A percentile compares a stretch with the other conserved stretches of the same genome.
Evolutionary conservation across 352 stramenopile species (phyloP).

Genomic region (Globisporangium cederbergense): DNA sequence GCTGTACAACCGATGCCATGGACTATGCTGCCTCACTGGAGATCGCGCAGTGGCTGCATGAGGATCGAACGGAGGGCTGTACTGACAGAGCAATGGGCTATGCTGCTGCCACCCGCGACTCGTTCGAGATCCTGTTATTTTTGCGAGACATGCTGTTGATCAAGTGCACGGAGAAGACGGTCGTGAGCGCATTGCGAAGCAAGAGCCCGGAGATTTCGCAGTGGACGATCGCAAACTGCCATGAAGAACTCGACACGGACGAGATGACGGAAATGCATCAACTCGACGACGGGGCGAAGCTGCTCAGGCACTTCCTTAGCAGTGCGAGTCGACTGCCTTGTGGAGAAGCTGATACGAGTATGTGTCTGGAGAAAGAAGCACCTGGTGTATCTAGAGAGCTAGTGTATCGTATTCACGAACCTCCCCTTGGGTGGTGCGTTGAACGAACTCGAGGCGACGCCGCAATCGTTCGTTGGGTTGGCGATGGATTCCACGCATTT

Average conservation of each 20-base stretch:
- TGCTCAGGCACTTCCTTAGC: not conserved
- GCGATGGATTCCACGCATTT: too few relatives aligned
- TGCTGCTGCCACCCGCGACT: not conserved
- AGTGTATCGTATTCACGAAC: too few relatives aligned
- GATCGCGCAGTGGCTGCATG: not conserved
- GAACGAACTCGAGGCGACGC: too few relatives aligned
- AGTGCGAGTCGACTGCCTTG: not conserved
- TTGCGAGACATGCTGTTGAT: not conserved
- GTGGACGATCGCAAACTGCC: not conserved
- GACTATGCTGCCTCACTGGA: not conserved
- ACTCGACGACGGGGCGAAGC: not conserved
- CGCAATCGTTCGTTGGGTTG: too few relatives aligned
- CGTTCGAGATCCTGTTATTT: not conserved
- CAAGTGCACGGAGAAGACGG: not conserved
- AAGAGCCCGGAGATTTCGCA: not conserved
- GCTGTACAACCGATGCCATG: slow-evolving; percentile 7
- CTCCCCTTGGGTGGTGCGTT: too few relatives aligned
- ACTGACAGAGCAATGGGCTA: not conserved
- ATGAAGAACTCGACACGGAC: not conserved
- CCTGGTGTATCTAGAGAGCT: too few relatives aligned
- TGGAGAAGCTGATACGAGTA: not conserved
- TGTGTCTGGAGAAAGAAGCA: too few relatives aligned
- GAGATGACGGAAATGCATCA: not conserved
- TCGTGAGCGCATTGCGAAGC: not conserved
- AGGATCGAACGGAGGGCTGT: not conserved